Base-by-base conservation (phyloP, 352 stramenopile species). In the Phytophthora fragariaefolia region DNA sequence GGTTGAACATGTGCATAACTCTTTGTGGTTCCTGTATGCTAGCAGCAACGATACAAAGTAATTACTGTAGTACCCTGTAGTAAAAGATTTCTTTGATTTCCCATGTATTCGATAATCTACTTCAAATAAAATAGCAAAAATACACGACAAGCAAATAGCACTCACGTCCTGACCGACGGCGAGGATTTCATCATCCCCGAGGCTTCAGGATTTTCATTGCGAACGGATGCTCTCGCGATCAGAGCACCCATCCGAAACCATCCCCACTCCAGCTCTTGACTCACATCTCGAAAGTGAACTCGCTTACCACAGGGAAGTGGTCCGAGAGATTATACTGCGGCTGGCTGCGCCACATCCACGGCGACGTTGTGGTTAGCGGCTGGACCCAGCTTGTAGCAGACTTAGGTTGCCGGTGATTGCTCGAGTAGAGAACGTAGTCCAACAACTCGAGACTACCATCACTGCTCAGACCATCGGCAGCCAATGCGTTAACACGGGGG, bases 281-380 rank as follows among this genome's bases (percentile, higher is more conserved):
- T 69, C 80, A 92, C 82, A 91, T 83, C 46, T 93, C 83, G 49
- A 93, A 93, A 13, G 69, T 80, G 56, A 93, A 85, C 48, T 81
- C 68, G 50, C 80, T 89, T 46, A 92, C 63, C 50, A 93, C 83
- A 4, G 85, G 85, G 51, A 89, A 93, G 46, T 93, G 85, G 67
- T 93, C 85, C 42, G 85, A 93, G 43, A 93, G 68, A 58, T 93
- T 87, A 69, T 81, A 86, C 51, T 92, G 79, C 20, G 78, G 67
- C 48, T 88, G 65, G 24, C 80, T 78, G 34, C 77, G 80, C 82
- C 82, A 92, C 17, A 67, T 74, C 82, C 81, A 93, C 28, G 82
- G 82, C 47, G 76, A 62, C 45, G 56, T 63, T 15, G 73, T 79
- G 23, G 69, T 79, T 28, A 93, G 63, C 1, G 85, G 85, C 61